Percentiles rank a stretch among this genome's conserved stretches.
Evolutionary conservation across 345 rosid species (phyloP).

Genomic region (Hibiscus mutabilis): DNA sequence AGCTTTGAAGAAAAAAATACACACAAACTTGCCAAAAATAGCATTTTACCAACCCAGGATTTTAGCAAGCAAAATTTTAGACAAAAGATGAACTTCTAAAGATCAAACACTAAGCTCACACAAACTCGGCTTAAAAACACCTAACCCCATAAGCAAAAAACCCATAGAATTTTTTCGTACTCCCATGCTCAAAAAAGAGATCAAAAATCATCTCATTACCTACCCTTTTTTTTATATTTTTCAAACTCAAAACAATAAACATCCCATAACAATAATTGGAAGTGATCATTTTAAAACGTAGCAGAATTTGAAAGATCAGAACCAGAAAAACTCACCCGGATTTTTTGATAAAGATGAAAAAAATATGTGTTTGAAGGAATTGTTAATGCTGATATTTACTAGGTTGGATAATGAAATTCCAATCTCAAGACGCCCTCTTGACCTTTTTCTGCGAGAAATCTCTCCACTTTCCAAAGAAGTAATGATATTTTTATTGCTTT

Average conservation of each 20-base stretch:
- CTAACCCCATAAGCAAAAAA: slow-evolving; percentile 7
- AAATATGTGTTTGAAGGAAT: not conserved
- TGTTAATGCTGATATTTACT: not conserved
- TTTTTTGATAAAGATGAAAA: not conserved
- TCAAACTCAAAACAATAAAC: not conserved
- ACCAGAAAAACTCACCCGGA: not conserved
- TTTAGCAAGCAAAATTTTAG: not conserved
- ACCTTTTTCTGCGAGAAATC: slow-evolving; percentile 21
- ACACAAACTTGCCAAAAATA: not conserved
- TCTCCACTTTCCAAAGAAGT: slow-evolving; percentile 38
- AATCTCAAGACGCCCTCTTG: slow-evolving; percentile 33
- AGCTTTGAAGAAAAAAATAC: not conserved
- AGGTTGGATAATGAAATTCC: slow-evolving; percentile 15
- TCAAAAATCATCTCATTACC: not conserved
- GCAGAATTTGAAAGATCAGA: too few relatives aligned
- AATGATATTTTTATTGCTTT: slow-evolving; percentile 27
- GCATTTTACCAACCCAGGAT: not conserved
- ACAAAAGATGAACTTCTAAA: not conserved
- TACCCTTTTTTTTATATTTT: not conserved
- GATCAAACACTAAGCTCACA: slow-evolving; percentile 8
- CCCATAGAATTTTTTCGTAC: not conserved
- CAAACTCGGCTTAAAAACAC: not conserved
- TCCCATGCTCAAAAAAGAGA: not conserved
- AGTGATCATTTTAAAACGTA: not conserved
- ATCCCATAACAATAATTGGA: not conserved